Conservation (phyloP, 352 stramenopile species). For the Phytophthora hibernalis region DNA sequence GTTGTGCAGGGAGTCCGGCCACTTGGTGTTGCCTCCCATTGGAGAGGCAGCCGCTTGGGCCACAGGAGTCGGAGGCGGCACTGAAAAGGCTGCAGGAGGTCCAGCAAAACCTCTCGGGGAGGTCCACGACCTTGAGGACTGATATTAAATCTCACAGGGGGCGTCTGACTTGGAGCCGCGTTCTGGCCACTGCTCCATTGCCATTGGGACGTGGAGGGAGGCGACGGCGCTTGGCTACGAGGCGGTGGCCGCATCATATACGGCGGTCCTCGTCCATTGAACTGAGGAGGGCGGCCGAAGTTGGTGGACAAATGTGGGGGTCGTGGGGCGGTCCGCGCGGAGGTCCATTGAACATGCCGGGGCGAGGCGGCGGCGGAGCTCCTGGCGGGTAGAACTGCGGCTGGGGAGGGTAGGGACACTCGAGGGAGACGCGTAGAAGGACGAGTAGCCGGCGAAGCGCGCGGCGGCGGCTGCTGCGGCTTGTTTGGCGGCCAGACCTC, state of each 20-base stretch:
- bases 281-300: slow-evolving; percentile 28
- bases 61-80: slow-evolving; percentile 20
- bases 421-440: slow-evolving; percentile 61
- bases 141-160: slow-evolving; percentile 63
- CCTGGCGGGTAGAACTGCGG: slow-evolving; percentile 8
- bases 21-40: slow-evolving; percentile 65
- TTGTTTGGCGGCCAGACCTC: slow-evolving; percentile 40
- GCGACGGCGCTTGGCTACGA: slow-evolving; percentile 25
- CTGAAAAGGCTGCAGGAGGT: slow-evolving; percentile 23
- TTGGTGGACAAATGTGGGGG: slow-evolving; percentile 19
- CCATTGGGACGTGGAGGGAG: slow-evolving; percentile 51
- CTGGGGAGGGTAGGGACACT: slow-evolving; percentile 8
- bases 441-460: slow-evolving; percentile 71
- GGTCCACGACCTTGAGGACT: slow-evolving; percentile 22
- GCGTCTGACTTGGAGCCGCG: slow-evolving; percentile 5
- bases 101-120: slow-evolving; percentile 23
- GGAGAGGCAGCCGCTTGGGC: slow-evolving; percentile 15
- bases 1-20: slow-evolving; percentile 82
- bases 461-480: slow-evolving; percentile 44
- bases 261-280: slow-evolving; percentile 35
- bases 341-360: slow-evolving; percentile 33
- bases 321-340: slow-evolving; percentile 27
- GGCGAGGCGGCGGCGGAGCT: slow-evolving; percentile 24
- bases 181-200: slow-evolving; percentile 69
- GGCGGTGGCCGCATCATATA: slow-evolving; percentile 53